These are phyloP conservation scores for Ramaria sp. DNA, from an alignment of 768 basidiomycete species.

Conservation along the genomic window DNA sequence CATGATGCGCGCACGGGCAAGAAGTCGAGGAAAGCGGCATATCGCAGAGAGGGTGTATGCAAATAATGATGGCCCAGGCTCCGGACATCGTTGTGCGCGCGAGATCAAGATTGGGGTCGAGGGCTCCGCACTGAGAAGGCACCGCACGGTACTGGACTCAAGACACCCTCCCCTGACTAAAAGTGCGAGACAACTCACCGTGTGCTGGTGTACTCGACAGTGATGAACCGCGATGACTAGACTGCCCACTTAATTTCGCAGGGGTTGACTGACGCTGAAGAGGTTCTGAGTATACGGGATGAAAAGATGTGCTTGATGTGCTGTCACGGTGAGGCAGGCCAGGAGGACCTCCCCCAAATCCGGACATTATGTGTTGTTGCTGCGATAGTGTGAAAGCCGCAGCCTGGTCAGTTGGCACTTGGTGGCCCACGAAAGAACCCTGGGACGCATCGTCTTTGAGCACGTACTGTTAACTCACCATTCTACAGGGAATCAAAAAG, in stretches of 20 bases:
- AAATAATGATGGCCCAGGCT: conserved; percentile 1
- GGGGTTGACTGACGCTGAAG: conserved; percentile 11
- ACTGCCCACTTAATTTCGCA: conserved; percentile 15
- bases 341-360: conserved; percentile 58
- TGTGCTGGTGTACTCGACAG: conserved; percentile 33
- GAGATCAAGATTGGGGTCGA: conserved; percentile 56
- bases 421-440: not conserved
- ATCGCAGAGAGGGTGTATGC: conserved; percentile 16
- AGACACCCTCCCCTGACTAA: conserved; percentile 64
- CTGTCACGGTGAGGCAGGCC: conserved; percentile 38
- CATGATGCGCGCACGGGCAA: conserved; percentile 12
- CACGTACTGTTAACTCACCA: not conserved
- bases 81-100: not conserved
- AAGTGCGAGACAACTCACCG: conserved; percentile 54
- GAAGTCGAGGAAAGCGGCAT: conserved; percentile 21
- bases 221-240: conserved; percentile 19
- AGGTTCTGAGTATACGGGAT: conserved; percentile 16
- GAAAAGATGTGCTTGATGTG: conserved; percentile 21
- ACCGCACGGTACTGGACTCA: conserved; percentile 83
- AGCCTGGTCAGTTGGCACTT: not conserved
- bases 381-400: not conserved
- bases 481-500: not conserved
- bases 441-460: conserved; percentile 5
- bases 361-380: conserved; percentile 16
- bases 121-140: conserved; percentile 82